Evolutionary conservation across 1,139 yeast genomes (phyloP).

Genomic region (Blastobotrys niveus): DNA sequence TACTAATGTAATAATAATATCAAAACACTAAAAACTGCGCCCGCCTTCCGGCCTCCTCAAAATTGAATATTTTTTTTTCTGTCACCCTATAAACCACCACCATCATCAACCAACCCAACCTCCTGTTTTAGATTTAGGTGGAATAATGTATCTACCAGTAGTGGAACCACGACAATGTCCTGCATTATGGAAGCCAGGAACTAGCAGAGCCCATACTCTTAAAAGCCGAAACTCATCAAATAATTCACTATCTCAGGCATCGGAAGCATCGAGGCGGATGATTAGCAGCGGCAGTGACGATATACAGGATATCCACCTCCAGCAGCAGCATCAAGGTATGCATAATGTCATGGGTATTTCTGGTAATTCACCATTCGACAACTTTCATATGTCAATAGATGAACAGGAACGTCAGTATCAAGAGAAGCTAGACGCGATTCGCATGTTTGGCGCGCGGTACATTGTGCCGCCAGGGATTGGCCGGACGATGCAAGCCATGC

Average conservation of each 20-base stretch:
- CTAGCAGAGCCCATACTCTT: constrained; percentile 5
- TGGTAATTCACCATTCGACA: background rate
- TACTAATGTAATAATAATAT: too few species aligned
- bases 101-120: background rate
- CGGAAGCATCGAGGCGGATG: too few species aligned
- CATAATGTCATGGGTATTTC: background rate
- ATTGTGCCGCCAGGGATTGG: constrained; percentile 24
- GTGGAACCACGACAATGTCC: constrained; percentile 8
- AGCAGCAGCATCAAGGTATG: background rate
- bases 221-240: too few species aligned
- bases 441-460: constrained; percentile 26
- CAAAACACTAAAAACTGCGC: too few species aligned
- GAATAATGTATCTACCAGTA: constrained; percentile 9
- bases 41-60: too few species aligned
- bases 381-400: constrained; percentile 4
- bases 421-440: constrained; percentile 19
- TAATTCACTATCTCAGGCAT: too few species aligned
- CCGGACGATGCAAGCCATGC: constrained; percentile 23
- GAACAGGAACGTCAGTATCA: constrained; percentile 16
- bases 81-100: background rate
- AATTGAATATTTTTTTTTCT: too few species aligned
- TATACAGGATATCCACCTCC: too few species aligned
- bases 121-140: too few species aligned
- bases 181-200: constrained; percentile 5
- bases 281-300: too few species aligned